Percentiles rank a stretch among this genome's conserved stretches.
Evolutionary conservation across 352 stramenopile species (phyloP).

Genomic region (Plasmopara muralis): DNA sequence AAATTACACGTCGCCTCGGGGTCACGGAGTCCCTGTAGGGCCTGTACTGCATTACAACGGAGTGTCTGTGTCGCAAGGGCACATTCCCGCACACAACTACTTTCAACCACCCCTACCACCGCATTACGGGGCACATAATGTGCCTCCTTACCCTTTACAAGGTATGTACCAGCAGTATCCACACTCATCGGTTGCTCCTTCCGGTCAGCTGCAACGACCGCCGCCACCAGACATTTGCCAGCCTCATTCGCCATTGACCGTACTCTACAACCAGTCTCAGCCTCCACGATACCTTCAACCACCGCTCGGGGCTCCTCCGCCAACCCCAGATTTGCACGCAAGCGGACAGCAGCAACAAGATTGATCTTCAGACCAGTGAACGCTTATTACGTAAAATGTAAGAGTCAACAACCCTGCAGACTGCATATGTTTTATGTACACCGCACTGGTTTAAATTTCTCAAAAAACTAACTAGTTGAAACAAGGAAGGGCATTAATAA

Average conservation of each 20-base stretch:
- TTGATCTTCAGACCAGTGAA: conserved; percentile 27
- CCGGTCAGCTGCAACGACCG: conserved; percentile 14
- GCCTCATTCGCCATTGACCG: conserved; percentile 4
- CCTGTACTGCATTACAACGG: conserved; percentile 23
- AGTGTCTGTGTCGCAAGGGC: conserved; percentile 22
- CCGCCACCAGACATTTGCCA: conserved; percentile 8
- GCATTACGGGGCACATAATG: conserved; percentile 25
- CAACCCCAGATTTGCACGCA: conserved; percentile 13
- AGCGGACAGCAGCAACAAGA: conserved; percentile 27
- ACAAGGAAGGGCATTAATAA: too few relatives aligned
- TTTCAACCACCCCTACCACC: conserved; percentile 25
- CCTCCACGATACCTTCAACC: conserved; percentile 12
- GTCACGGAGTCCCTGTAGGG: conserved; percentile 4
- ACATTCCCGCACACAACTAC: conserved; percentile 12
- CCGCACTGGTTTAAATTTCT: too few relatives aligned
- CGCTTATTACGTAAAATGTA: too few relatives aligned
- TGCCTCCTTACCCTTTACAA: conserved; percentile 23
- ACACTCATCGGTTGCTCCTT: conserved; percentile 11
- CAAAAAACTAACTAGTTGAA: too few relatives aligned
- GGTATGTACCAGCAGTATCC: conserved; percentile 26
- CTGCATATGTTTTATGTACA: too few relatives aligned
- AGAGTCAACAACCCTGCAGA: background rate
- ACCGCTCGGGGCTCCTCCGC: conserved; percentile 10
- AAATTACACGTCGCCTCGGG: conserved; percentile 32
- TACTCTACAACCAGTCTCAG: conserved; percentile 11